Percentiles rank a stretch among this genome's conserved stretches.
Evolutionary conservation across 345 rosid genomes (phyloP).

Genomic region (Populus euphratica): DNA sequence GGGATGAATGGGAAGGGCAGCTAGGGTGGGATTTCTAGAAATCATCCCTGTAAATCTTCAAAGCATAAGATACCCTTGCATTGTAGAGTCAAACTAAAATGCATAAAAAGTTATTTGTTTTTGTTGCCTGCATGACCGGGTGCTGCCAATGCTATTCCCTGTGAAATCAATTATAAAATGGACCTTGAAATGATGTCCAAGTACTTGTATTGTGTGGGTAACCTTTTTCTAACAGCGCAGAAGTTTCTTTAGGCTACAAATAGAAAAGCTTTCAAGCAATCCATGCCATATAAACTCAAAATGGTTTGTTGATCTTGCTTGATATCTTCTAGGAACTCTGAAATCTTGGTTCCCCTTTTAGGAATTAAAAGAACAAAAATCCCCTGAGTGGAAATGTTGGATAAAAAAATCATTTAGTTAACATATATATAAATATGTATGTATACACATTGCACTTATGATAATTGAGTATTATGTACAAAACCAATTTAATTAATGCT

Average conservation of each 20-base stretch:
- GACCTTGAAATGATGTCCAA: slow-evolving; percentile 13
- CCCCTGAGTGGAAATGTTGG: not conserved
- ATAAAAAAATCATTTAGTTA: not conserved
- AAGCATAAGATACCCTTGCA: not conserved
- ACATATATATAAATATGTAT: not conserved
- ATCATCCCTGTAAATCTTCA: no score
- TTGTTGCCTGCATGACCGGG: not conserved
- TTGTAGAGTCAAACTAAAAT: not conserved
- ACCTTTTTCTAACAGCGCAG: not conserved
- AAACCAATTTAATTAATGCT: slow-evolving; percentile 8
- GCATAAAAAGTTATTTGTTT: not conserved
- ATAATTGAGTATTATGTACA: not conserved
- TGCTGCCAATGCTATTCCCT: not conserved
- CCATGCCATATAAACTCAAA: not conserved
- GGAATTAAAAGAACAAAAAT: not conserved
- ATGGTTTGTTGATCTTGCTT: not conserved
- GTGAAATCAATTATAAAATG: not conserved
- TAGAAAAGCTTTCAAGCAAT: not conserved
- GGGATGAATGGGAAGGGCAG: no score
- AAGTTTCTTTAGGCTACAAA: not conserved
- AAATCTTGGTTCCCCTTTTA: not conserved
- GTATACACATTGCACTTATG: not conserved
- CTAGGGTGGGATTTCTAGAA: no score
- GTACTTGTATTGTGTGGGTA: not conserved
- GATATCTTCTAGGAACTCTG: not conserved